phyloP scores from a whole-genome alignment of 75 land plant species.

The Selaginella moellendorffii region DNA sequence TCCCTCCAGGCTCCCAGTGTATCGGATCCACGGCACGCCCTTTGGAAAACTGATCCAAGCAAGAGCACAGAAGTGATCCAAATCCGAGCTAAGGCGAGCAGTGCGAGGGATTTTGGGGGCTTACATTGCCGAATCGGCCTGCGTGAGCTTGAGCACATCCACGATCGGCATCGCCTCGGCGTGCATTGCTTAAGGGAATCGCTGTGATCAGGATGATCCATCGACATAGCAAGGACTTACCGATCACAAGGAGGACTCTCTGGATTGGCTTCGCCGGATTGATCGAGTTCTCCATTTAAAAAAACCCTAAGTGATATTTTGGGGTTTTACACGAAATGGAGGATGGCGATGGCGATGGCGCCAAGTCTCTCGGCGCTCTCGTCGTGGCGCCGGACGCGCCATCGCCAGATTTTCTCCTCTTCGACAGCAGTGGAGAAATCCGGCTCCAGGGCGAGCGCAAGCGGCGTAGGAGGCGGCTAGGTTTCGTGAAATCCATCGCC shows the following conservation, averaged over 20 bases:
- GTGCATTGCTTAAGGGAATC: not conserved
- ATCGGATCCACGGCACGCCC: conserved; percentile 82
- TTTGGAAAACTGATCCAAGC: conserved; percentile 79
- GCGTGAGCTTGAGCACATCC: not conserved
- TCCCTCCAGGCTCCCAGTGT: conserved; percentile 53
- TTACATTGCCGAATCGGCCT: no score
- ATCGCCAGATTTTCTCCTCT: not conserved
- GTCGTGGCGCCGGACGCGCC: not conserved
- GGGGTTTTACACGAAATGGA: not conserved
- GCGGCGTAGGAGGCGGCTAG: not conserved
- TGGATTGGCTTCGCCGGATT: not conserved
- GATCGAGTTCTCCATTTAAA: not conserved
- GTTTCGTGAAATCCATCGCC: not conserved
- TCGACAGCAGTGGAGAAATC: no score
- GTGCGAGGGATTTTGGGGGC: no score
- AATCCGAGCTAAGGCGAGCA: not conserved
- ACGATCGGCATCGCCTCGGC: not conserved
- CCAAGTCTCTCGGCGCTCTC: not conserved
- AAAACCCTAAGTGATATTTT: not conserved
- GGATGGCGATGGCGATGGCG: conserved; percentile 1
- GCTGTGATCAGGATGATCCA: not conserved
- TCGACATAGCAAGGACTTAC: not conserved
- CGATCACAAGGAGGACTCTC: not conserved
- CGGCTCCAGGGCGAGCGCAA: not conserved
- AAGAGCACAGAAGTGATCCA: not conserved